A percentile compares a stretch with the other conserved stretches of the same genome.
Evolutionary conservation across 2,329 filamentous ascomycete genomes (phyloP).

Genomic region (Coniella vitis): DNA sequence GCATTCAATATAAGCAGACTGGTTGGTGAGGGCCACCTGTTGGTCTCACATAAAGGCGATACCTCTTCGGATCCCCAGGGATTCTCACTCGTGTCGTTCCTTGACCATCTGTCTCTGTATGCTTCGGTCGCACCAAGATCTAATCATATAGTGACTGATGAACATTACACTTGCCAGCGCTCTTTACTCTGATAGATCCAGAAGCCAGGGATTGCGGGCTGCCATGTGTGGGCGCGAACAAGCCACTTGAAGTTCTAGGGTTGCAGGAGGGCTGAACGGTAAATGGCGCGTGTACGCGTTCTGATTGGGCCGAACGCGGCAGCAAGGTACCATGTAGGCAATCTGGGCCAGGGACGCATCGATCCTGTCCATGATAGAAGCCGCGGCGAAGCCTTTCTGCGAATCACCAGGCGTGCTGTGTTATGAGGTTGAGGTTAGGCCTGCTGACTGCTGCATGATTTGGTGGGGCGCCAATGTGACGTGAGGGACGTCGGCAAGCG

Average conservation of each 20-base stretch:
- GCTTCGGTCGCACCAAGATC: no score
- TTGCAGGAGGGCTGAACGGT: background rate
- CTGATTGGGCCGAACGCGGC: constrained; percentile 9
- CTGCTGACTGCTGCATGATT: background rate
- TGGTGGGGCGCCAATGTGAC: background rate
- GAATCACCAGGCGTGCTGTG: background rate
- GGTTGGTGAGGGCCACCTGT: no score
- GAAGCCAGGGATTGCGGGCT: background rate
- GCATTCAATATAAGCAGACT: no score
- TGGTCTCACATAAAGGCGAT: no score
- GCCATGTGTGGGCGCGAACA: background rate
- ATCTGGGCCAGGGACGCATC: no score
- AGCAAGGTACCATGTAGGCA: background rate
- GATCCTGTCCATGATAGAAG: background rate
- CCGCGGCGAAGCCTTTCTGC: background rate
- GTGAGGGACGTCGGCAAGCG: background rate
- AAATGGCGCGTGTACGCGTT: background rate
- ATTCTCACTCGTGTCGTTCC: no score
- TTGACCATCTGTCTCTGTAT: no score
- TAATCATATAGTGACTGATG: no score
- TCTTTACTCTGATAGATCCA: no score
- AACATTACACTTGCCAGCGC: no score
- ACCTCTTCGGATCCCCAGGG: no score
- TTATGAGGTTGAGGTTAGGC: background rate
- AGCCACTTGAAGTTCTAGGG: background rate